A percentile compares a stretch with the other conserved stretches of the same genome.
Conservation (phyloP, 805 yeast species). For the Ogataea pini region DNA sequence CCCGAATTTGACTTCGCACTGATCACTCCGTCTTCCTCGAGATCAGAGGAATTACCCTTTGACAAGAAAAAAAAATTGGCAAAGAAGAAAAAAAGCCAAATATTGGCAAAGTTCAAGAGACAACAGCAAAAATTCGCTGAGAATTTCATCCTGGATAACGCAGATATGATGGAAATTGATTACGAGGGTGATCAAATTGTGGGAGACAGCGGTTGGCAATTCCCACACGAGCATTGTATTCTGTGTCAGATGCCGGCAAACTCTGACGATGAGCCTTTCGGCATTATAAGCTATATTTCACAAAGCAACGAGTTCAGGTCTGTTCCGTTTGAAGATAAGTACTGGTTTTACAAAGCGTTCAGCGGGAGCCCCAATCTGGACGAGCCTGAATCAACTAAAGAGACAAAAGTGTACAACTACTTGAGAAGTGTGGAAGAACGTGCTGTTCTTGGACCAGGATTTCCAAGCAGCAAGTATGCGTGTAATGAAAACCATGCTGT, state of each 20-base stretch:
- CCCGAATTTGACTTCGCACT: constrained; percentile 33
- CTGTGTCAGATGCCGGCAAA: constrained; percentile 76
- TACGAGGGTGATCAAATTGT: constrained; percentile 41
- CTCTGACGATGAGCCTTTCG: constrained; percentile 63
- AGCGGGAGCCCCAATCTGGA: constrained; percentile 49
- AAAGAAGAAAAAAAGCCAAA: constrained; percentile 63
- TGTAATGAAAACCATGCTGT: constrained; percentile 47
- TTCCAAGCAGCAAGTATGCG: constrained; percentile 41
- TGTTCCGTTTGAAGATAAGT: constrained; percentile 61
- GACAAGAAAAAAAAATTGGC: constrained; percentile 70
- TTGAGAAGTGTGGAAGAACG: constrained; percentile 40
- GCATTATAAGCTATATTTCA: constrained; percentile 65
- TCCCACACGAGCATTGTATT: constrained; percentile 75
- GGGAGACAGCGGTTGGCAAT: constrained; percentile 55
- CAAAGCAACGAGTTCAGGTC: constrained; percentile 60
- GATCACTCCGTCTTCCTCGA: constrained; percentile 11
- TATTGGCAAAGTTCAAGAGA: constrained; percentile 75
- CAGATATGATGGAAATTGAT: constrained; percentile 42
- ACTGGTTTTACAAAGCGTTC: constrained; percentile 67
- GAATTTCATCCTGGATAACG: constrained; percentile 38
- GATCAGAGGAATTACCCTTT: constrained; percentile 39
- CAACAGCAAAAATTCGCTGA: constrained; percentile 78
- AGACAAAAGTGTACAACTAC: constrained; percentile 37
- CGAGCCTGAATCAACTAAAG: constrained; percentile 13
- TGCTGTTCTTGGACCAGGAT: constrained; percentile 70